Evolutionary conservation across 78 protist genomes (phyloP), one percentile per base, ranked within the genome.

Genomic region (Emiliania huxleyi): DNA sequence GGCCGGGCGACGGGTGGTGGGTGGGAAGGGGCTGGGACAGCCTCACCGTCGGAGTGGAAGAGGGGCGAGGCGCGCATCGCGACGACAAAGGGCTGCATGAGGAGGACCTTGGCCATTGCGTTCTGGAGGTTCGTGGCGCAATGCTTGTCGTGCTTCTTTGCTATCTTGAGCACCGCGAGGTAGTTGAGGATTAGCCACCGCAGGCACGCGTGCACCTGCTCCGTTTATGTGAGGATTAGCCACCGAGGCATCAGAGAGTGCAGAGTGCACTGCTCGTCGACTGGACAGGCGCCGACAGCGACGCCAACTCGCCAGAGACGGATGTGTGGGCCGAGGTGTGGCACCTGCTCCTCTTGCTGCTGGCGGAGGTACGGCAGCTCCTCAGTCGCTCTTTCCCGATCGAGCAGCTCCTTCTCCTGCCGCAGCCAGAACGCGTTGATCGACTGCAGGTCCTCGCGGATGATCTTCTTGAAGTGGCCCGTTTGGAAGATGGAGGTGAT

Each of bases 141-240:
- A n/a, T 77, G 45, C 87, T 77, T 77, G 87, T 77, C 87, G 87
- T 77, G 87, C 87, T 77, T 77, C 87, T 77, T 77, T 29, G 26
- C 23, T 1, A 77, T 38, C 87, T 77, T 77, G 87, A 77, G 87
- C 43, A 77, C 81, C 42, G 81, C 81, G 18, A 71, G 81, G 81
- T 71, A 71, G 81, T 71, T 71, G 42, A 71, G 81, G 19, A 40
- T 35, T 15, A 71, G 81, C 81, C 81, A 71, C 81, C 19, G 62
- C 29, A 52, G 62, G 15, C 62, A 52, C 62, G 8, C 62, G 15
- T 52, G 62, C 15, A 52, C 62, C 62, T 19, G 15, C 29, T 52
- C 62, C 62, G 8, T 15, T 19, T 52, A n/a, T n/a, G n/a, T n/a
- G n/a, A n/a, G n/a, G n/a, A n/a, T n/a, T n/a, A n/a, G n/a, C n/a